Base-by-base conservation (phyloP, 2,329 filamentous ascomycete genomes). In the Nemania sp. region DNA sequence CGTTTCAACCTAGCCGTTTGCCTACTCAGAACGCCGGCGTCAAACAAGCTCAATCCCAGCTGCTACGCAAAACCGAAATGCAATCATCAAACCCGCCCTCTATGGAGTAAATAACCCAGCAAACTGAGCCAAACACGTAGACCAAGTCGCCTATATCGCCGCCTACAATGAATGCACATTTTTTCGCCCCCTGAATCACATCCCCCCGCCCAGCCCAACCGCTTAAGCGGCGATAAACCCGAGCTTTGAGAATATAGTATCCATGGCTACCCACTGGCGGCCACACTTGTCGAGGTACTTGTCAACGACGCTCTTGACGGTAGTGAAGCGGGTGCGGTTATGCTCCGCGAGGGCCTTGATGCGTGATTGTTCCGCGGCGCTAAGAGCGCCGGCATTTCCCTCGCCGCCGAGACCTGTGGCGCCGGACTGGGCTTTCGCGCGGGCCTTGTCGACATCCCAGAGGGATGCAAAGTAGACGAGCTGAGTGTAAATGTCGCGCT, bases 401-500 rank as follows among this genome's bases (percentile, higher is more conserved):
- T 70, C 70, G 52, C 73, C 76, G 4, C 71, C 74, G 18, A 72
- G 68, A 5, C 70, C 79, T 52, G 84, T 87, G 26, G 82, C 83
- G 7, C 82, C 82, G n/a, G 80, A 83, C 53, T 78, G 80, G 22
- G 83, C 86, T 70, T 82, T 84, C 53, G 75, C 76, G 71, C 88
- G 88, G 15, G 92, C 92, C 81, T 93, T 93, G 70, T 98, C 94
- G 2, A 97, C 92, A 80, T 99, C 94, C 85, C 94, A 99, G 63
- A 98, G 81, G 56, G 87, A 87, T 32, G 92, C 88, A 78, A 94
- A 92, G 82, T 97, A 99, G 62, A 98, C 82, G 47, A 99, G 85
- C 81, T 99, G 96, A 79, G 97, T 98, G 82, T 98, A 98, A 67
- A 98, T 87, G 75, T 92, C 91, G 81, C 96, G 95, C 82, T 98